Conservation (phyloP, 345 rosid genomes). For the Raphanus raphanistrum region DNA sequence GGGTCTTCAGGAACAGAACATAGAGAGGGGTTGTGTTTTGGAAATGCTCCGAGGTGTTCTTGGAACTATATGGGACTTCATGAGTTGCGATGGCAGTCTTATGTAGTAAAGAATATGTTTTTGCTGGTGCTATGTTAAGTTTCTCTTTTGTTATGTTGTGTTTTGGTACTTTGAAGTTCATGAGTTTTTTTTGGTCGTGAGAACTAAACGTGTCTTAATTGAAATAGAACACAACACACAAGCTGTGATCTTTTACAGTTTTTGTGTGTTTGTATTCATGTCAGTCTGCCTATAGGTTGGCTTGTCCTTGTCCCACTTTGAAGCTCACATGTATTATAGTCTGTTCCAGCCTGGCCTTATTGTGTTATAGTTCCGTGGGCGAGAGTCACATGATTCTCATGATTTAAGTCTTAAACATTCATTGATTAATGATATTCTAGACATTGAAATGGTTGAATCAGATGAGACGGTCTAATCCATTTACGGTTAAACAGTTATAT, state of each 20-base stretch:
- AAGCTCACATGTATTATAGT: not conserved
- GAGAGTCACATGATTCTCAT: not conserved
- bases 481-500: not conserved
- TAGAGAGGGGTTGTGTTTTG: constrained; percentile 8
- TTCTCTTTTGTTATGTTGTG: not conserved
- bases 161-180: not conserved
- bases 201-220: not conserved
- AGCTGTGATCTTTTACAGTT: not conserved
- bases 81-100: not conserved
- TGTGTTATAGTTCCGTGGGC: not conserved
- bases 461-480: not conserved
- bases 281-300: not conserved
- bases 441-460: not conserved
- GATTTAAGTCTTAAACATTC: not conserved
- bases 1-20: constrained; percentile 21
- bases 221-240: not conserved
- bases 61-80: constrained; percentile 20
- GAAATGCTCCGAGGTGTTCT: constrained; percentile 20
- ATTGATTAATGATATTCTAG: not conserved
- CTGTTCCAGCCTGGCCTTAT: not conserved
- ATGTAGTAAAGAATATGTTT: not conserved
- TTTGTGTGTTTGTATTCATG: constrained; percentile 3
- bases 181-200: not conserved
- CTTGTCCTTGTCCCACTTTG: not conserved
- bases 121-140: not conserved